Base-by-base conservation (phyloP, 1,139 yeast genomes). In the Blastobotrys persicus region DNA sequence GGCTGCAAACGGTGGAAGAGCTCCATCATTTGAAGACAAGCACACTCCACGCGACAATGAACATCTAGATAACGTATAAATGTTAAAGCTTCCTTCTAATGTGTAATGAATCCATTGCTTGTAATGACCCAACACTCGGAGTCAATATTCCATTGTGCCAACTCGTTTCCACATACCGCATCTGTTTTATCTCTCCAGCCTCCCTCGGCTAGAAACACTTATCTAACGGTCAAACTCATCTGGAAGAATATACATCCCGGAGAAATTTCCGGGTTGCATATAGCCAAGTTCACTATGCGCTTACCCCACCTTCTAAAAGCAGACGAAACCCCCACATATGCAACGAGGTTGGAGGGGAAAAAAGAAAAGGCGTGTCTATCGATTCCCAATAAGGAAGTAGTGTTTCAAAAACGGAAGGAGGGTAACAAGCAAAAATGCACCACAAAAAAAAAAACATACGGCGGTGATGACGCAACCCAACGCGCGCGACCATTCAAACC, bases 1-100 rank as follows among this genome's bases (percentile, higher is more conserved):
- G 47, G 61, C 61, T 18, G 58, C 50, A n/a, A 48, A 50, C 31
- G 66, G 63, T 18, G 66, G 66, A 31, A 53, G 57, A 18, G 64
- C 65, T 17, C 66, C 66, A 4, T 58, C 64, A 3, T 17, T 60
- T 42, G 53, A 50, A 7, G 49, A 39, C n/a, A 49, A 49, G 43
- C 43, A 32, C 16, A 23, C 13, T 7, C 19, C 19, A 7, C 26
- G 41, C 6, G 39, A 14, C 19, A 38, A 44, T n/a, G 37, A 44
- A 40, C 45, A 26, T 17, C 42, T 23, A n/a, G 46, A 34, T 14
- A 20, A 35, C 26, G 41, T 31, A 11, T 20, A 44, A 31, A 5
- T 7, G 9, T 18, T 39, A 9, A 23, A 39, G 4, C 5, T 23
- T 6, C 28, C 28, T 23, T 6, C 28, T 23, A 23, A 23, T 23